Conservation (phyloP, 495 filamentous ascomycete genomes). For the Trichoderma reesei region DNA sequence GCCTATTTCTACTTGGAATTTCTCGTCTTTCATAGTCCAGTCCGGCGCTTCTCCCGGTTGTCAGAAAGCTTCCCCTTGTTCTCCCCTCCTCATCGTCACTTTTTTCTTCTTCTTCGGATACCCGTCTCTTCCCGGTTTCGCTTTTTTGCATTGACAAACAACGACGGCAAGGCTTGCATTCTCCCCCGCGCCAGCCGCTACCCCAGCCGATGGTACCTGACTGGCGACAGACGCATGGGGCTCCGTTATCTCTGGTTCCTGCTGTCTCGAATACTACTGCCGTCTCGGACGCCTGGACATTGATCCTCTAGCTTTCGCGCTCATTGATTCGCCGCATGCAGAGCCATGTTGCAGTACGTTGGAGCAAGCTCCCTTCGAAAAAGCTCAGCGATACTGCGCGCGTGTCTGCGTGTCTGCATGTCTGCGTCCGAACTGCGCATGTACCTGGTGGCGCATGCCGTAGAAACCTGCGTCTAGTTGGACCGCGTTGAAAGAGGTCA, state of each 20-base stretch:
- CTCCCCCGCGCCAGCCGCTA: too few species aligned
- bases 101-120: background rate
- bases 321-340: background rate
- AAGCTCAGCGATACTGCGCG: background rate
- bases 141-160: background rate
- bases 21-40: too few species aligned
- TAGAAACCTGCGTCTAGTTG: background rate
- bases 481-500: background rate
- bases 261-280: background rate
- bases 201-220: background rate
- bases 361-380: background rate
- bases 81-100: too few species aligned
- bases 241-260: background rate
- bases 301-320: background rate
- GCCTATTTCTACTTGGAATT: too few species aligned
- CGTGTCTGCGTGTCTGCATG: constrained; percentile 7
- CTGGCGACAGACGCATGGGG: background rate
- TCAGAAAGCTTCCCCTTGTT: too few species aligned
- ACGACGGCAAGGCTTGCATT: background rate
- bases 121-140: background rate
- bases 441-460: background rate
- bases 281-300: background rate
- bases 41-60: too few species aligned
- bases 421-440: background rate
- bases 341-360: background rate